phyloP scores from a whole-genome alignment of 23 red algal genomes.

The Gracilaria caudata region DNA sequence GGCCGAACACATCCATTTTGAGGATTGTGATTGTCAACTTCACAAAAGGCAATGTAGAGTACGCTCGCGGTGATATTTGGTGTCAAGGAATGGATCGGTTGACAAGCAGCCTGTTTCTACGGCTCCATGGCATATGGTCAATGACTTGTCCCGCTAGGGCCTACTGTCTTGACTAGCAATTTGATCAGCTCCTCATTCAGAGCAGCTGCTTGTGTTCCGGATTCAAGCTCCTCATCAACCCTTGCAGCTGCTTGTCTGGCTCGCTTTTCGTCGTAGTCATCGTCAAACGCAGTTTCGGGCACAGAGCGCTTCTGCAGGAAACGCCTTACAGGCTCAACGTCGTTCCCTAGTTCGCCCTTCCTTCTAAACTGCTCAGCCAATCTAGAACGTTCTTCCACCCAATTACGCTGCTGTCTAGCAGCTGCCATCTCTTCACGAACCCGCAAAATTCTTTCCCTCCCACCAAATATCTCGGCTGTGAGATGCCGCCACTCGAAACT shows the following conservation, averaged over 20 bases:
- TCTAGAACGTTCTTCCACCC: constrained; percentile 52
- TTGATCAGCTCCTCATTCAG: constrained; percentile 35
- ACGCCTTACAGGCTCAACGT: not conserved
- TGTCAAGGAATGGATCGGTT: no score
- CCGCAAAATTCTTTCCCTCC: constrained; percentile 48
- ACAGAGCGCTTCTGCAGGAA: constrained; percentile 53
- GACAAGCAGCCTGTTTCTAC: no score
- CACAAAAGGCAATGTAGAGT: no score
- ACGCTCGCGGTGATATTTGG: no score
- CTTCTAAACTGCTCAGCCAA: constrained; percentile 28
- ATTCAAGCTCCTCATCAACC: constrained; percentile 38
- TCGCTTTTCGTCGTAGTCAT: constrained; percentile 49
- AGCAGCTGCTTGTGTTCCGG: constrained; percentile 16
- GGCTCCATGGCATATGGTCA: no score
- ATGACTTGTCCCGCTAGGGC: not conserved
- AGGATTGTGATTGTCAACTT: no score
- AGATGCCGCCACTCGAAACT: constrained; percentile 75
- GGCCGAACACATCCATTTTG: no score
- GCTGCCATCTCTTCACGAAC: constrained; percentile 65
- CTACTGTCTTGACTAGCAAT: constrained; percentile 15
- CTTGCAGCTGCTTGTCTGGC: constrained; percentile 25
- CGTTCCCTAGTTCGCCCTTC: not conserved
- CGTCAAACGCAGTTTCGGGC: constrained; percentile 24
- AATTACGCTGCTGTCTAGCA: constrained; percentile 55
- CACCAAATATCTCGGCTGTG: constrained; percentile 27